Evolutionary conservation across 2,329 filamentous ascomycete genomes (phyloP).

Genomic region (Tolypocladium ovalisporum): DNA sequence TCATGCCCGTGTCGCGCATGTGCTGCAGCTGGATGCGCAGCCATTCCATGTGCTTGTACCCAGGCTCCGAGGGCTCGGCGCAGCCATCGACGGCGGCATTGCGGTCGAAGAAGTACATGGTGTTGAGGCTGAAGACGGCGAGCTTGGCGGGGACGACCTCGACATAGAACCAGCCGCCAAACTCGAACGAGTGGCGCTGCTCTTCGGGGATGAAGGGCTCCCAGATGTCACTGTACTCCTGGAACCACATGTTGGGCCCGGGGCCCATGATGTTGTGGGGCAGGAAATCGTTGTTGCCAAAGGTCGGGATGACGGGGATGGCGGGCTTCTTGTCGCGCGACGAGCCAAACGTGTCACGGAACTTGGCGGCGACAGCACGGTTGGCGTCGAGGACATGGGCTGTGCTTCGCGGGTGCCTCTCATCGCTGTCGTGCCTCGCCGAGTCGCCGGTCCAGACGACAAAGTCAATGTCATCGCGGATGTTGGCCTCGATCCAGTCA

Average conservation of each 20-base stretch:
- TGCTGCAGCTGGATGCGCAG: constrained; percentile 78
- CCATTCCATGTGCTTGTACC: constrained; percentile 95
- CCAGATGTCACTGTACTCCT: constrained; percentile 71
- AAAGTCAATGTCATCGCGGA: constrained; percentile 76
- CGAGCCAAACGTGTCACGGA: constrained; percentile 61
- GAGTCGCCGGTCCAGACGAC: constrained; percentile 90
- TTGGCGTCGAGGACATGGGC: constrained; percentile 73
- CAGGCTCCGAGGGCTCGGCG: constrained; percentile 65
- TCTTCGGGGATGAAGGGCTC: constrained; percentile 78
- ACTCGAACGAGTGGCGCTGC: constrained; percentile 81
- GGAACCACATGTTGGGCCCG: constrained; percentile 82
- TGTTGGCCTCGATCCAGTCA: constrained; percentile 70
- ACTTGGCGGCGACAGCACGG: constrained; percentile 61
- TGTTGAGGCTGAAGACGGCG: constrained; percentile 90
- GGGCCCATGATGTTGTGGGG: constrained; percentile 87
- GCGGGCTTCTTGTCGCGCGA: constrained; percentile 41
- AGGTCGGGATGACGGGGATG: constrained; percentile 77
- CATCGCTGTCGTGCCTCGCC: constrained; percentile 81
- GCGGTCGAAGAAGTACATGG: constrained; percentile 88
- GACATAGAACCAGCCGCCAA: constrained; percentile 88
- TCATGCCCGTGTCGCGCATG: constrained; percentile 75
- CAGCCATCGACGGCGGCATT: constrained; percentile 94
- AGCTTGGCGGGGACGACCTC: constrained; percentile 82
- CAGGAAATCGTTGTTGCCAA: constrained; percentile 96
- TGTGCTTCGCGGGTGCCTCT: constrained; percentile 62